Evolutionary conservation across 306 rosid genomes (phyloP).

Genomic region (Medicago arabica): DNA sequence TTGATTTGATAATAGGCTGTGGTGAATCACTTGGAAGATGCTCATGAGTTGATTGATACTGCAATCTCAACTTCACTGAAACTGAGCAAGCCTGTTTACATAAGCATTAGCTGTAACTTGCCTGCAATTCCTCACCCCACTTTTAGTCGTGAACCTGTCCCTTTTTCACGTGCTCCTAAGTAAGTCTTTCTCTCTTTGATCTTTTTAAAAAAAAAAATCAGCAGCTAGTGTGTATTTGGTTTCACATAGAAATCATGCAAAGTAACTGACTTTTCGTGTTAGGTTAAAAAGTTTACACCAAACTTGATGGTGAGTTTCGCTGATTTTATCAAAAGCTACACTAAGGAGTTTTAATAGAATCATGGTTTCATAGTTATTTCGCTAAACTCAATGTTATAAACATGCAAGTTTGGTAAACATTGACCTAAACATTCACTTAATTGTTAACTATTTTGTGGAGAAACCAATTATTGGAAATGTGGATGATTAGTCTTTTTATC

Average conservation of each 20-base stretch:
- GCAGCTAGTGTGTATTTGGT: neutral
- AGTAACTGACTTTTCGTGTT: no score
- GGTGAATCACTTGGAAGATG: constrained; percentile 80
- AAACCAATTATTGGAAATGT: neutral
- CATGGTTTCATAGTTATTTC: neutral
- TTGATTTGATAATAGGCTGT: constrained; percentile 60
- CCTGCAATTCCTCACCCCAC: constrained; percentile 83
- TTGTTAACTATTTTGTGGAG: no score
- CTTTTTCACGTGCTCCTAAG: constrained; percentile 68
- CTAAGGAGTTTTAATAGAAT: neutral
- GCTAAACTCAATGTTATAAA: no score
- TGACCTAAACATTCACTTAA: no score
- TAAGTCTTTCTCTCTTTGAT: constrained; percentile 8
- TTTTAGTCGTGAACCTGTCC: constrained; percentile 74
- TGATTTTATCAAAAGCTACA: no score
- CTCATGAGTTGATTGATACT: constrained; percentile 82
- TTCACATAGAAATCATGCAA: neutral
- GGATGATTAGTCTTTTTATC: constrained; percentile 3
- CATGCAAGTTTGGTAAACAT: neutral
- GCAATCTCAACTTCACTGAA: constrained; percentile 83
- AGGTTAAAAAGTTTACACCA: neutral
- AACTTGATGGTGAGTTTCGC: neutral
- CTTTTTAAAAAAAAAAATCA: no score
- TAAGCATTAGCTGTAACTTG: constrained; percentile 84
- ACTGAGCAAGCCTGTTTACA: constrained; percentile 91